Evolutionary conservation across 345 rosid genomes (phyloP), one percentile per base, ranked within the genome.

Genomic region (Rhodamnia argentea): DNA sequence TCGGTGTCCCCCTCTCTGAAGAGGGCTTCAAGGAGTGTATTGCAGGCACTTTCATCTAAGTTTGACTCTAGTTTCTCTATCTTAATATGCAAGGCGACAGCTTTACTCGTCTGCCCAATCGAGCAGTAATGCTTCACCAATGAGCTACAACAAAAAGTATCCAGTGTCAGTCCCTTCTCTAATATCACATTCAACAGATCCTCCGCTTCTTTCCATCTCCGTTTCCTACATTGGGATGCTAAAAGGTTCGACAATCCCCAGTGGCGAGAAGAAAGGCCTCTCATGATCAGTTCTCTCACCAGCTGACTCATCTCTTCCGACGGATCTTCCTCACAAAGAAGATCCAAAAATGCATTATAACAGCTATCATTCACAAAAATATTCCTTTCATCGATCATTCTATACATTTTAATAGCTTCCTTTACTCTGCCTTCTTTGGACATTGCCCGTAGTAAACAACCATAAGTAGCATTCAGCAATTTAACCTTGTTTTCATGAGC

Each of bases 111-210:
- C 90, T 89, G 91, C 56, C 91, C 87, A 20, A 82, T 88, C 27
- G 85, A 88, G 90, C 95, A 95, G 85, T 92, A 95, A 82, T 87
- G 94, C 86, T 87, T 88, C 85, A 94, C 91, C 89, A 94, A 83
- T 22, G 83, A 84, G 82, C 90, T 90, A 84, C 93, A 94, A 16
- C 92, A 87, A 13, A 85, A 84, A 1, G 91, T 89, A 88, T 94
- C 96, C 10, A 92, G 91, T 76, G 82, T 86, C 50, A 93, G 85
- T 2, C 90, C 93, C 90, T 91, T 92, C 86, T 94, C 92, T 52
- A 94, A 84, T 84, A 92, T 87, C 47, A 86, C 75, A 89, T 89
- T 78, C 89, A 94, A 85, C 86, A 95, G 86, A 85, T 90, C 93
- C 87, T 94, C 98, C 3, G 88, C 93, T 81, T 89, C 90, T 24